Conservation (phyloP, 2,329 filamentous ascomycete species). For the Neoarthrinium moseri region DNA sequence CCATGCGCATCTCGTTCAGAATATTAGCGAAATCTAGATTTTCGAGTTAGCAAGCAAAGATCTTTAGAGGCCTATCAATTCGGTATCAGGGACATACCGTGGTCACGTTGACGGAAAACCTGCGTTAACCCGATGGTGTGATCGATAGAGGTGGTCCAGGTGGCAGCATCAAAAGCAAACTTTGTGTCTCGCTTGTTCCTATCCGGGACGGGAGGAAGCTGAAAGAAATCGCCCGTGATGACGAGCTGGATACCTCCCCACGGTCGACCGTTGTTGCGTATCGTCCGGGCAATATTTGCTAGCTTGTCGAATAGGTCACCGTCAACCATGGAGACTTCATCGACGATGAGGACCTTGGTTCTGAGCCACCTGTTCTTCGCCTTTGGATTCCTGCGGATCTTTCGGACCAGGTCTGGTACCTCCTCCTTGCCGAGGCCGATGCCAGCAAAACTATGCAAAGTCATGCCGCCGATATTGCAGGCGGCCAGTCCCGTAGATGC, state of each 20-base stretch:
- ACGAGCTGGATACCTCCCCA: conserved; percentile 96
- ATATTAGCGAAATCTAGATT: conserved; percentile 77
- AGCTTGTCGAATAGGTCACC: conserved; percentile 96
- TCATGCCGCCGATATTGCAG: conserved; percentile 95
- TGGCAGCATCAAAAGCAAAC: conserved; percentile 89
- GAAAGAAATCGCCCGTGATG: conserved; percentile 97
- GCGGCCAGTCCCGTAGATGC: conserved; percentile 94
- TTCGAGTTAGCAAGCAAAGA: neutral
- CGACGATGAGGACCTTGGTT: conserved; percentile 84
- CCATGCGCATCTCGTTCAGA: conserved; percentile 97
- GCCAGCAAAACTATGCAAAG: conserved; percentile 91
- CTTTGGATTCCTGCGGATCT: conserved; percentile 85
- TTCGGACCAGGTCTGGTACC: conserved; percentile 76
- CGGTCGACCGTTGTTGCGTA: conserved; percentile 86
- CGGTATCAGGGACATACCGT: conserved; percentile 40
- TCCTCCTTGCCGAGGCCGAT: conserved; percentile 94
- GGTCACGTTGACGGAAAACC: conserved; percentile 93
- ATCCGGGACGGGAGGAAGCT: conserved; percentile 90
- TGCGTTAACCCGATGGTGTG: conserved; percentile 95
- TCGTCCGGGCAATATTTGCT: conserved; percentile 77
- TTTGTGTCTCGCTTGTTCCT: conserved; percentile 66
- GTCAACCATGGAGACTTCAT: conserved; percentile 98
- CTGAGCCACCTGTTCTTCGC: conserved; percentile 85
- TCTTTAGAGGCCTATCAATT: neutral
- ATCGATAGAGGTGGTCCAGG: conserved; percentile 89